Base-by-base conservation (phyloP, 257 asterid genomes). In the Perilla frutescens region DNA sequence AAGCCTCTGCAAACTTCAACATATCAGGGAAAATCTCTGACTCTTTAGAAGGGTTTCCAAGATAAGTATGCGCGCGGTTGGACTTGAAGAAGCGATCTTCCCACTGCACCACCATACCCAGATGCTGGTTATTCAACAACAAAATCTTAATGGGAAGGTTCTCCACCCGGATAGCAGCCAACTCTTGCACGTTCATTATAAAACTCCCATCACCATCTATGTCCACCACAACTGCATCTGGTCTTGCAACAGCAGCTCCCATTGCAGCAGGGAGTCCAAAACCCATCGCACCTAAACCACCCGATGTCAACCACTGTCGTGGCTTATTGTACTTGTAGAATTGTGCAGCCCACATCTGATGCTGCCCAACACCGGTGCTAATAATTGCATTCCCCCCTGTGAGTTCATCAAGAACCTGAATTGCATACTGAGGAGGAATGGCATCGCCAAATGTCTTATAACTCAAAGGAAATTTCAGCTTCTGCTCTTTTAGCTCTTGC, bases 181-280 rank as follows among this genome's bases (percentile, higher is more conserved):
- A 62, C 71, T 91, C 96, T 73, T 93, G 96, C 73, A 87, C 96
- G 3, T 91, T 93, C 98, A 93, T 91, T 20, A 84, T 85, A 71
- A 93, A 91, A 74, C 98, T 90, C n/a, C 98, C 97, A 67, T 93
- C 97, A 0, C 98, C 98, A 56, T 91, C 97, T 10, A 91, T 91
- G 71, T 90, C 97, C 53, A 90, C 96, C 36, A 93, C 96, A 8
- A 85, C 68, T 0, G 82, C 77, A 81, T 89, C 93, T 0, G 97
- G 97, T 73, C 90, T 82, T 5, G 96, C 97, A 48, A 90, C 90
- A 9, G 88, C 89, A 29, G 96, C 98, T 36, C 97, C 98, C 4
- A 90, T 85, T 3, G 97, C 97, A 8, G 98, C 95, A 49, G 97
- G 98, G 32, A 93, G 83, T 8, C 97, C 96, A 32, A 90, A 90